Evolutionary conservation across 352 stramenopile genomes (phyloP), one percentile per base, ranked within the genome.

Genomic region (Phytophthora vignae): DNA sequence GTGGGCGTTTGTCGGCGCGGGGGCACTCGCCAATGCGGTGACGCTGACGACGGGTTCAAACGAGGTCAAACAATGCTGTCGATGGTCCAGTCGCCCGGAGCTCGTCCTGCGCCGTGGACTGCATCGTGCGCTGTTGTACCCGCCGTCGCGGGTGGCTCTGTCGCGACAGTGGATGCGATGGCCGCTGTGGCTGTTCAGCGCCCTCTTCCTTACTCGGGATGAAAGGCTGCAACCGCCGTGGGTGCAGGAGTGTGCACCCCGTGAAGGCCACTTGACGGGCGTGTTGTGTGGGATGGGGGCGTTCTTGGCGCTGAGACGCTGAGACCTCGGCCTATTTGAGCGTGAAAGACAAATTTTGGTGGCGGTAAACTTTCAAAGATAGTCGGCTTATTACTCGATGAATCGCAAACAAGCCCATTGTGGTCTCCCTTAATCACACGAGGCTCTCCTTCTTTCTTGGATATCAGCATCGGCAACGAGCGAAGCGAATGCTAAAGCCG

Each of bases 91-190:
- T 22, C 64, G 14, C 19, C 46, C 11, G 64, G 69, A 31, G 69
- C 3, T 27, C 49, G 15, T 64, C 64, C 17, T 58, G 56, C 54
- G 58, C 69, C 1, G 58, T 69, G 31, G 64, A 76, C 44, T 62
- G 56, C 69, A 25, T 76, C 33, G 69, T 76, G 69, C 64, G n/a
- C 21, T 76, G 40, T 19, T 76, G 64, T 76, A 76, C 15, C 69
- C 64, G 38, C 69, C 69, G 14, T 76, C 64, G 5, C 49, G 58
- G 38, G 63, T 76, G 22, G 64, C 64, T 29, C 56, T 76, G 2
- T 54, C 69, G 19, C 49, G 63, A 17, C 46, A n/a, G 5, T 76
- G 63, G 69, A 63, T 63, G 58, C 57, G 64, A 36, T 76, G 69
- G 64, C 44, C 57, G 17, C 25, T 73, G 46, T 76, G 69, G 63